Conservation (phyloP, 1,284 basidiomycete genomes). For the Trichosporon sp. region DNA sequence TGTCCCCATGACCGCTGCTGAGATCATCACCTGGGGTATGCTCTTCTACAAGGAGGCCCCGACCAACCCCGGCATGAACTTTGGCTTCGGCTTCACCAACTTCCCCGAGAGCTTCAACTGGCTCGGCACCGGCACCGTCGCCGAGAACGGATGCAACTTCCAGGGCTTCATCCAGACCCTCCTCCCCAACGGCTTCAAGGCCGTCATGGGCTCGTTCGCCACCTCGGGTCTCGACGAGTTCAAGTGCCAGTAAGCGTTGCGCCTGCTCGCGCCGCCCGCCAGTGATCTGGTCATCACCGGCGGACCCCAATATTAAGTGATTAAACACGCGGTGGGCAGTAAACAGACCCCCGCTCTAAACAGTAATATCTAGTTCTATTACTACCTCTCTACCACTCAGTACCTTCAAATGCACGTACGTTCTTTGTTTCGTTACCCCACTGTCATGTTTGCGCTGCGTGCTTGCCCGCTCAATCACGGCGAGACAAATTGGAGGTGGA, state of each 20-base stretch:
- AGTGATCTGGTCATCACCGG: background rate
- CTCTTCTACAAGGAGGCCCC: constrained; percentile 1
- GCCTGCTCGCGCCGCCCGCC: background rate
- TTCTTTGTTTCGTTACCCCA: background rate
- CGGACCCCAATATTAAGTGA: background rate
- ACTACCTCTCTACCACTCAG: background rate
- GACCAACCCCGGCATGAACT: constrained; percentile 1
- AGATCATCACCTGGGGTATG: constrained; percentile 15
- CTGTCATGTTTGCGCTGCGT: background rate
- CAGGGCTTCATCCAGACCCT: background rate
- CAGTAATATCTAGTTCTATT: background rate
- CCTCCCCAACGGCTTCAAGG: background rate
- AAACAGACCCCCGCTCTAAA: background rate
- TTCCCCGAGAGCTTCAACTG: background rate
- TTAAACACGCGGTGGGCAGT: background rate
- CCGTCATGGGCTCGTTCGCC: background rate
- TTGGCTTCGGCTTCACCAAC: constrained; percentile 1
- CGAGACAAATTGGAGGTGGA: background rate
- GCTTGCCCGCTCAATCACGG: background rate
- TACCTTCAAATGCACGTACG: background rate
- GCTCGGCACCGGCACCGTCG: background rate
- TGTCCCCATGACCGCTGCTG: constrained; percentile 7
- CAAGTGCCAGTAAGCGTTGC: background rate
- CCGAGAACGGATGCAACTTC: constrained; percentile 1
- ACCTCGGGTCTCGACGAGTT: background rate